Base-by-base conservation (phyloP, 805 yeast species). In the Spathaspora arborariae region DNA sequence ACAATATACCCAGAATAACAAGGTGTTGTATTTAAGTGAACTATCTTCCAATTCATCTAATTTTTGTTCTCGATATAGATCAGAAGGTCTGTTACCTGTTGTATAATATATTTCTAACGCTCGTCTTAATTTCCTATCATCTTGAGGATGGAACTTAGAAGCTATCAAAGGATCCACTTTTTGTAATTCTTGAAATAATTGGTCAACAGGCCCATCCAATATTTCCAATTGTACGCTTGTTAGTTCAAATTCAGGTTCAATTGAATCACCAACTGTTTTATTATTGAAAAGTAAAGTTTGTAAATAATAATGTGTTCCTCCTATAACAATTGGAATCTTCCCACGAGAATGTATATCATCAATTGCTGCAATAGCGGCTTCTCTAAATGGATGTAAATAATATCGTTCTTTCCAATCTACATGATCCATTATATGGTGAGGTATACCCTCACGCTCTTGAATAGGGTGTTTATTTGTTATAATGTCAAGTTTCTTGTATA, bases 281-380 rank as follows among this genome's bases (percentile, higher is more conserved):
- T 89, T 88, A 35, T 78, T 73, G 60, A 91, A 88, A 7, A 88
- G 60, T 6, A 92, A 61, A 7, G 87, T 81, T 63, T 88, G 97
- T 33, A 89, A 69, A 60, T 94, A 94, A 63, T 94, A 94, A 59
- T 91, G 97, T 0, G 99, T 94, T 0, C 99, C 99, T 4, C 99
- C 99, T 1, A 94, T 94, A 0, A 94, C 62, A 2, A 94, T 86
- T 0, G 99, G 97, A 1, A 85, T 55, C 56, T 89, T 90, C 0
- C 87, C 87, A 18, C 85, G 60, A 0, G 60, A 46, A 49, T 83
- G 84, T 9, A 92, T 83, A 26, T 82, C 86, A 0, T 77, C 75
- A 6, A 91, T 85, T 15, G 79, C 74, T 0, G 52, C 61, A 27
- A 71, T 57, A 7, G 96, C 96, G 54, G 89, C 97, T 30, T 70